phyloP scores from a whole-genome alignment of 352 stramenopile species.

The Phytophthora kernoviae region DNA sequence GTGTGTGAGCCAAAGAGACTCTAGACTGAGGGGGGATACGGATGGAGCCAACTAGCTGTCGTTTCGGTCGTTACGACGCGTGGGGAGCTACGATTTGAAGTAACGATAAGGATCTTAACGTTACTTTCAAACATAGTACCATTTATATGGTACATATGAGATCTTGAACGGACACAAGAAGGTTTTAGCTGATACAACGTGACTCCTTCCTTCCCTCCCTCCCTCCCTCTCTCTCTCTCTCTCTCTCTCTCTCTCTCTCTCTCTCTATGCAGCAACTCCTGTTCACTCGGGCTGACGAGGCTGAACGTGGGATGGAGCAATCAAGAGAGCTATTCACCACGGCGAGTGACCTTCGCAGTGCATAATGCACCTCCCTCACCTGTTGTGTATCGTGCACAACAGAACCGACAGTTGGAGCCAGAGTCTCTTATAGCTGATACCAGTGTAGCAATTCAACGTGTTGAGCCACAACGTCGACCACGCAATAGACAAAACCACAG shows the following conservation, averaged over 20 bases:
- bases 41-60: conserved; percentile 13
- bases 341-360: conserved; percentile 54
- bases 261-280: conserved; percentile 25
- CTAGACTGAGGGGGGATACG: conserved; percentile 14
- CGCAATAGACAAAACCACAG: neutral
- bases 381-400: conserved; percentile 35
- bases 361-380: conserved; percentile 49
- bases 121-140: too few species aligned
- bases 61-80: conserved; percentile 16
- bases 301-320: neutral
- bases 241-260: too few species aligned
- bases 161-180: too few species aligned
- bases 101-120: too few species aligned
- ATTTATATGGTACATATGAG: too few species aligned
- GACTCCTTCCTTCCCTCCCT: too few species aligned
- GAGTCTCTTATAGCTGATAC: conserved; percentile 6
- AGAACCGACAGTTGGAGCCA: neutral
- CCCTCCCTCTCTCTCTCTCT: too few species aligned
- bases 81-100: neutral
- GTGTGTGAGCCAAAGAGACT: conserved; percentile 18
- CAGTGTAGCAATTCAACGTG: neutral
- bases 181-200: too few species aligned
- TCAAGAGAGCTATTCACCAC: conserved; percentile 7
- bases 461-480: conserved; percentile 1
- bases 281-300: conserved; percentile 8